Percentiles rank a stretch among this genome's conserved stretches.
Evolutionary conservation across 2,329 filamentous ascomycete genomes (phyloP).

Genomic region (Fusarium sp.): DNA sequence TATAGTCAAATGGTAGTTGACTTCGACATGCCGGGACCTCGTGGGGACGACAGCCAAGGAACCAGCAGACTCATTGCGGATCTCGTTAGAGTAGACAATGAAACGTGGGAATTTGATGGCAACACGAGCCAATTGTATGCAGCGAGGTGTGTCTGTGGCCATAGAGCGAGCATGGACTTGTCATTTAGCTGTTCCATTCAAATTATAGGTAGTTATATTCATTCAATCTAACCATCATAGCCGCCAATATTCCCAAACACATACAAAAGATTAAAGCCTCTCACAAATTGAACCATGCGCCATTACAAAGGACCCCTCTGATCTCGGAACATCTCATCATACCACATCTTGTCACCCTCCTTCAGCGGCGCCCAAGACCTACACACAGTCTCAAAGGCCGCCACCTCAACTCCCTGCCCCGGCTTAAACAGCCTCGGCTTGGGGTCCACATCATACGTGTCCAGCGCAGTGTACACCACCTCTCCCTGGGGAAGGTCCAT

Average conservation of each 20-base stretch:
- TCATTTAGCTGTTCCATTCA: not conserved
- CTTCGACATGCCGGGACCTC: not conserved
- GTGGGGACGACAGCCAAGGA: too few relatives aligned
- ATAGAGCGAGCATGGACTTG: not conserved
- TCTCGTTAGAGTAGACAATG: not conserved
- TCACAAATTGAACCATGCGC: not conserved
- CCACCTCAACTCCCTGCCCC: not conserved
- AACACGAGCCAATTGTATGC: not conserved
- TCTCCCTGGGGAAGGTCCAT: not conserved
- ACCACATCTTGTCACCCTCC: constrained; percentile 14
- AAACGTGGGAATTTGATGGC: not conserved
- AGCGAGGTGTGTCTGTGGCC: not conserved
- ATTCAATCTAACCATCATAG: not conserved
- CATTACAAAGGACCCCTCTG: constrained; percentile 11
- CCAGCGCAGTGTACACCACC: constrained; percentile 22
- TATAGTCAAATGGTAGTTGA: not conserved
- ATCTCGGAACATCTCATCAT: constrained; percentile 30
- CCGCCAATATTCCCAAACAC: not conserved
- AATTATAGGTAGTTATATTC: not conserved
- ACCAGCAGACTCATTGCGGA: not conserved
- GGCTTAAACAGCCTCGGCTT: constrained; percentile 14
- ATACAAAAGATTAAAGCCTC: not conserved
- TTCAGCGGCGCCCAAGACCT: not conserved
- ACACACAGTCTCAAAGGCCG: constrained; percentile 4
- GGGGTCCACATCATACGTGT: not conserved